Percentiles rank a stretch among this genome's conserved stretches.
These are phyloP conservation scores for Talaromyces atroroseus DNA, from an alignment of 2,329 filamentous ascomycete genomes.

Conservation along the genomic window DNA sequence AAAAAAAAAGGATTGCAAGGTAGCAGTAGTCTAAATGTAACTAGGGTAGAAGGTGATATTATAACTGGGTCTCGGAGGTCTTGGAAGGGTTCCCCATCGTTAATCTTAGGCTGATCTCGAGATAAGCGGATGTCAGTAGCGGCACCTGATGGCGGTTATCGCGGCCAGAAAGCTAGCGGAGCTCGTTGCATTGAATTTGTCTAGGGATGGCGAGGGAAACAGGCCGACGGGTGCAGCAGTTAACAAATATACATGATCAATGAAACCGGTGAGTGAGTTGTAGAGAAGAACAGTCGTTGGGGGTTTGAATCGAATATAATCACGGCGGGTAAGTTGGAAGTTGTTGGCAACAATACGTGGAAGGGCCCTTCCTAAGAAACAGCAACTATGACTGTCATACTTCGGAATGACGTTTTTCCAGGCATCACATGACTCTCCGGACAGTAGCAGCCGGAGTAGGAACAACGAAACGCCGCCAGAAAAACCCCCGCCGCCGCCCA, in stretches of 20 bases:
- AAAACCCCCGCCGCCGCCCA: conserved; percentile 9
- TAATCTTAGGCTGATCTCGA: conserved; percentile 3
- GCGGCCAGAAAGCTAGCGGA: neutral
- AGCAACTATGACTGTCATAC: neutral
- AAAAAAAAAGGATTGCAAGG: conserved; percentile 6
- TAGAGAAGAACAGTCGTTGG: neutral
- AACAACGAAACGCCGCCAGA: conserved; percentile 22
- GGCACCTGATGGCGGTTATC: neutral
- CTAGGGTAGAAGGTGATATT: conserved; percentile 8
- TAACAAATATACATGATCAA: neutral
- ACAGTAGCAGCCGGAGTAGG: conserved; percentile 17
- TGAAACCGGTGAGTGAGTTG: neutral
- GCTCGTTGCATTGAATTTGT: neutral
- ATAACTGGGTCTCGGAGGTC: conserved; percentile 8
- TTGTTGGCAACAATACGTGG: neutral
- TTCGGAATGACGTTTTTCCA: neutral
- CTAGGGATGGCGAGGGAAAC: neutral
- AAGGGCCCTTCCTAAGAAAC: neutral
- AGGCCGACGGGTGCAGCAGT: neutral
- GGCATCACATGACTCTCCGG: neutral
- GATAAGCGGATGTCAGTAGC: conserved; percentile 9
- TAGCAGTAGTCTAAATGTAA: conserved; percentile 9
- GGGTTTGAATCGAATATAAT: neutral
- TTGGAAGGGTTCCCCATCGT: conserved; percentile 7
- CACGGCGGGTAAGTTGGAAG: neutral